phyloP scores from a whole-genome alignment of 2,329 filamentous ascomycete genomes.

The Hypoxylon sp. region DNA sequence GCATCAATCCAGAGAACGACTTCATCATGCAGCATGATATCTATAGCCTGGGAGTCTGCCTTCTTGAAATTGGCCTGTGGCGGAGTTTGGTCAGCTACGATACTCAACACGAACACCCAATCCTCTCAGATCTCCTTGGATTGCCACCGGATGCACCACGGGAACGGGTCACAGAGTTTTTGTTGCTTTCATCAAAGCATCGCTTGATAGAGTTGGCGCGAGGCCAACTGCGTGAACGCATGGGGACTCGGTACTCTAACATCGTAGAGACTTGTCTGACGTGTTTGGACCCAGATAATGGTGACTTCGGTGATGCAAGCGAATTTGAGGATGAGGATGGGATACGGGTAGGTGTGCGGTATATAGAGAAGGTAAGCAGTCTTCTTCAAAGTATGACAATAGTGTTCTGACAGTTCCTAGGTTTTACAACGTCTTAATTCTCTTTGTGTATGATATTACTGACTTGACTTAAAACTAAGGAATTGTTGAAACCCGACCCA shows the following conservation, averaged over 20 bases:
- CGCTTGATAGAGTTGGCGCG: constrained; percentile 17
- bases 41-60: constrained; percentile 62
- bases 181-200: no score
- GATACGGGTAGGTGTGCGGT: constrained; percentile 43
- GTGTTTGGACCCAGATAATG: constrained; percentile 48
- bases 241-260: constrained; percentile 46
- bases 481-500: no score
- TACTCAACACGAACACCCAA: neutral
- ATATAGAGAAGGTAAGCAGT: constrained; percentile 50
- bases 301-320: constrained; percentile 47
- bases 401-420: neutral
- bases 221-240: constrained; percentile 33
- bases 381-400: no score
- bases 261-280: constrained; percentile 50
- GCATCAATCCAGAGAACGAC: constrained; percentile 18
- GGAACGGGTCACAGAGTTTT: neutral
- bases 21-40: constrained; percentile 58
- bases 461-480: no score
- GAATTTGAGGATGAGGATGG: constrained; percentile 49
- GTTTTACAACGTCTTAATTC: neutral
- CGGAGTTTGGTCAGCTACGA: constrained; percentile 41
- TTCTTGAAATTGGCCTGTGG: constrained; percentile 63
- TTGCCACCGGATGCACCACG: neutral
- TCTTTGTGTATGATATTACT: neutral
- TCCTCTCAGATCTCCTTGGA: constrained; percentile 12